Evolutionary conservation across 176 grass and related monocot genomes (phyloP).

Genomic region (Stipa capillata): DNA sequence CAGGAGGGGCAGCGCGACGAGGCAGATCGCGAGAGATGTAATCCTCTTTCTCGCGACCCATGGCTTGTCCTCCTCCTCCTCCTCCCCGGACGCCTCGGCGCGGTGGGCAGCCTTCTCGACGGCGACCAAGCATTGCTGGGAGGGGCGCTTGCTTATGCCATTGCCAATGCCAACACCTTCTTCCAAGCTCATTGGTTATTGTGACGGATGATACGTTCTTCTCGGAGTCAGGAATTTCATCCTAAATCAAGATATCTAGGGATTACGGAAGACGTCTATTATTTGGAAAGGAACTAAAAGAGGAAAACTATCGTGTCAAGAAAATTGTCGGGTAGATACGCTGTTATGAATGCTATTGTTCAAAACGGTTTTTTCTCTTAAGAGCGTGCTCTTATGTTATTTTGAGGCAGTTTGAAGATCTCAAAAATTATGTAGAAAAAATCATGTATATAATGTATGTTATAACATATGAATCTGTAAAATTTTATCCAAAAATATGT

Average conservation of each 20-base stretch:
- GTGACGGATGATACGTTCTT: slow-evolving; percentile 24
- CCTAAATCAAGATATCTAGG: slow-evolving; percentile 1
- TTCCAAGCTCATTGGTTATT: slow-evolving; percentile 29
- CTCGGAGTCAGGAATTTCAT: slow-evolving; percentile 25
- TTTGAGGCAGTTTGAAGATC: too few species aligned
- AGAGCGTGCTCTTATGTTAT: too few species aligned
- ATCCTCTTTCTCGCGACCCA: slow-evolving; percentile 27
- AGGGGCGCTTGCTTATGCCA: slow-evolving; percentile 33
- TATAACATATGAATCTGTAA: too few species aligned
- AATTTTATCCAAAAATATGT: too few species aligned
- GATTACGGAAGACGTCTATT: not conserved
- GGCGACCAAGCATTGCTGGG: slow-evolving; percentile 14
- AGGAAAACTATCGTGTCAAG: not conserved
- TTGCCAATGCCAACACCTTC: slow-evolving; percentile 16
- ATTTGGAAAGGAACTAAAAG: not conserved
- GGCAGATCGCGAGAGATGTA: slow-evolving; percentile 11
- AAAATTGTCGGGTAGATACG: too few species aligned
- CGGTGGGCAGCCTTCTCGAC: not conserved
- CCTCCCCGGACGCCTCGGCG: not conserved
- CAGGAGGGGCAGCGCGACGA: slow-evolving; percentile 23
- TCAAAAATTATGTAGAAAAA: too few species aligned
- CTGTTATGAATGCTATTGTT: not conserved
- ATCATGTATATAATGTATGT: too few species aligned
- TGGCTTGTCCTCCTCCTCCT: not conserved
- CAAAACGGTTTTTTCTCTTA: too few species aligned